Evolutionary conservation across 805 yeast genomes (phyloP).

Genomic region (Blastobotrys attinorum): DNA sequence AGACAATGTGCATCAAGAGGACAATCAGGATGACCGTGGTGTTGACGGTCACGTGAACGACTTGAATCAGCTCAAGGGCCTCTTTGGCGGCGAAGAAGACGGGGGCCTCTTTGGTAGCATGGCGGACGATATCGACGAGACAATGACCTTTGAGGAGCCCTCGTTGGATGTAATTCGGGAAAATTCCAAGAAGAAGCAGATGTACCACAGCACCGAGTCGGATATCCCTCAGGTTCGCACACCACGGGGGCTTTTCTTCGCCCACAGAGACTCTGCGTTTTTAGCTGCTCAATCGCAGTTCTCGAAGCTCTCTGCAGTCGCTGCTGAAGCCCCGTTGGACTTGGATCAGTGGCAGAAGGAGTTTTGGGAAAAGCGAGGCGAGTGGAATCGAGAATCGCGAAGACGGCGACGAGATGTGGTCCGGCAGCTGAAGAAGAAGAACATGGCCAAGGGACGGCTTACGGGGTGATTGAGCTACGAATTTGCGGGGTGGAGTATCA

Average conservation of each 20-base stretch:
- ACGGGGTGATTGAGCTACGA: no score
- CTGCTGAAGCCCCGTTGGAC: constrained; percentile 21
- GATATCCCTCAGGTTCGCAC: neutral
- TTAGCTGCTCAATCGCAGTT: constrained; percentile 77
- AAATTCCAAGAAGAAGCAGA: neutral
- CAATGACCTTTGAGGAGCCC: constrained; percentile 5
- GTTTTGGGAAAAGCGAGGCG: constrained; percentile 81
- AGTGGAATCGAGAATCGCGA: constrained; percentile 66
- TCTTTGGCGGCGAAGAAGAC: neutral
- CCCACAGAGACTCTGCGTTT: constrained; percentile 81
- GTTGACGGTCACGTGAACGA: neutral
- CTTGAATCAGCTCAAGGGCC: constrained; percentile 3
- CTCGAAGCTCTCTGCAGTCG: constrained; percentile 28
- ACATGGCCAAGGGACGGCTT: constrained; percentile 11
- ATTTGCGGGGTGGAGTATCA: no score
- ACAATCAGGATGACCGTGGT: constrained; percentile 3
- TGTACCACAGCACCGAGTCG: neutral
- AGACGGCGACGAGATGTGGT: constrained; percentile 66
- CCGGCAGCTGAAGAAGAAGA: constrained; percentile 45
- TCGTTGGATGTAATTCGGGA: neutral
- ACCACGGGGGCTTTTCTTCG: constrained; percentile 52
- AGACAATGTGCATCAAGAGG: constrained; percentile 4
- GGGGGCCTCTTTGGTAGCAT: constrained; percentile 1
- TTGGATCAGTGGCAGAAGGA: constrained; percentile 55
- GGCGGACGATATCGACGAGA: constrained; percentile 5